Evolutionary conservation across 805 yeast genomes (phyloP).

Genomic region (Yarrowia deformans): DNA sequence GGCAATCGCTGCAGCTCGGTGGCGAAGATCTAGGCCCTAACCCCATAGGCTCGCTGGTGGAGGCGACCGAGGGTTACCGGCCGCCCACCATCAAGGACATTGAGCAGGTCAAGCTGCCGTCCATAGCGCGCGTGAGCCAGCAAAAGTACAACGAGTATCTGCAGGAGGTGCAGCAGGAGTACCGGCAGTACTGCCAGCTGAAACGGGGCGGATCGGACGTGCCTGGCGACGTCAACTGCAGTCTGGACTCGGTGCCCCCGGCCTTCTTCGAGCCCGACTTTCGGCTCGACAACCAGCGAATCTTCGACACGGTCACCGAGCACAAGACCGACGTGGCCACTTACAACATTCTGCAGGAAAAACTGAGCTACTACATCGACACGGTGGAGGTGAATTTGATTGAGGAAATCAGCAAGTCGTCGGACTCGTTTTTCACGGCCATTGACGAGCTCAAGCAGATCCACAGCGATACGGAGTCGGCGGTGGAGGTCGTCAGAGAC

Average conservation of each 20-base stretch:
- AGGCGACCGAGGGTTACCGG: constrained; percentile 23
- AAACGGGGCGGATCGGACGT: constrained; percentile 24
- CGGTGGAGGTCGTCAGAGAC: constrained; percentile 56
- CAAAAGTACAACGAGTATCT: constrained; percentile 34
- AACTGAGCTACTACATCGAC: constrained; percentile 82
- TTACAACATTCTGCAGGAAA: constrained; percentile 71
- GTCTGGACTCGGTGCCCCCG: constrained; percentile 59
- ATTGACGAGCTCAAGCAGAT: constrained; percentile 77
- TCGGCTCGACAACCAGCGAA: constrained; percentile 85
- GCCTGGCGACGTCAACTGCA: constrained; percentile 14
- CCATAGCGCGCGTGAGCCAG: constrained; percentile 29
- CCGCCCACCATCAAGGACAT: constrained; percentile 39
- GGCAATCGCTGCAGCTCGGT: constrained; percentile 32
- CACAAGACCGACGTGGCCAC: constrained; percentile 59
- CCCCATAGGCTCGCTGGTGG: constrained; percentile 37
- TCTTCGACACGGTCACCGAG: constrained; percentile 76
- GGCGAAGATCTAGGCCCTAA: constrained; percentile 35
- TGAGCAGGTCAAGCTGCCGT: constrained; percentile 37
- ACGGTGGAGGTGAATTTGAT: constrained; percentile 82
- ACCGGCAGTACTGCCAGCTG: constrained; percentile 27
- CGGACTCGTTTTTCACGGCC: constrained; percentile 84
- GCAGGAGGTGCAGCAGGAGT: constrained; percentile 27
- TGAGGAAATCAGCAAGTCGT: constrained; percentile 81
- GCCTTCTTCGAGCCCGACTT: constrained; percentile 74
- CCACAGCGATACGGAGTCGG: constrained; percentile 53